Evolutionary conservation across 2,329 filamentous ascomycete species (phyloP).

Genomic region (Talaromyces islandicus): DNA sequence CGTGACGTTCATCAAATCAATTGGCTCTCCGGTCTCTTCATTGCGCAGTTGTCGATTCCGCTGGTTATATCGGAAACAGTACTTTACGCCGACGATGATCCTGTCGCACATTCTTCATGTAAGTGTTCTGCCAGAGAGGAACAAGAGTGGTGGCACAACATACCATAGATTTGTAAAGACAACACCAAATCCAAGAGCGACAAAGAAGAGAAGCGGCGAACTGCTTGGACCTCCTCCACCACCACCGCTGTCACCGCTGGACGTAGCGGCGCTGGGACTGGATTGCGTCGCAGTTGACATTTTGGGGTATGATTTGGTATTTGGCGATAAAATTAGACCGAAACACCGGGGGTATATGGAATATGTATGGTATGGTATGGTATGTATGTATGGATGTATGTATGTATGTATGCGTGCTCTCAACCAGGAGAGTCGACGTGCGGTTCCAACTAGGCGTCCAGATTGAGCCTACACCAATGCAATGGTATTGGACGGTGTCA

Average conservation of each 20-base stretch:
- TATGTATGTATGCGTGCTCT: not conserved
- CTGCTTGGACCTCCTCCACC: slow-evolving; percentile 50
- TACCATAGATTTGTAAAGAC: slow-evolving; percentile 99
- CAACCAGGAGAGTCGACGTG: not conserved
- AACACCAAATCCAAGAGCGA: slow-evolving; percentile 92
- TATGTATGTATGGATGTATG: not conserved
- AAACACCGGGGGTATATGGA: not conserved
- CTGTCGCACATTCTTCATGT: slow-evolving; percentile 44
- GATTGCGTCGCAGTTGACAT: slow-evolving; percentile 25
- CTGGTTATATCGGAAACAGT: slow-evolving; percentile 97
- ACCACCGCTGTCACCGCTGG: slow-evolving; percentile 13
- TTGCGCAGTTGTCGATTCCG: slow-evolving; percentile 73
- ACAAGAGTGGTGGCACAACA: slow-evolving; percentile 30
- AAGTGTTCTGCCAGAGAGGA: not conserved
- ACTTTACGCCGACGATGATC: slow-evolving; percentile 99
- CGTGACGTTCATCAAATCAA: slow-evolving; percentile 80
- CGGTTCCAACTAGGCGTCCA: not conserved
- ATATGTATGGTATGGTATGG: not conserved
- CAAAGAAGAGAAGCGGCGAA: slow-evolving; percentile 82
- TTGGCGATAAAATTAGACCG: not conserved
- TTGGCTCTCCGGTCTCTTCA: slow-evolving; percentile 78
- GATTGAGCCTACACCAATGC: not conserved
- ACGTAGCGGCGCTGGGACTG: slow-evolving; percentile 17
- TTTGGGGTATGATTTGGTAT: not conserved
- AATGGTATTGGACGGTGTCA: not conserved